Evolutionary conservation across 306 rosid species (phyloP), one percentile per base, ranked within the genome.

Genomic region (Casuarina cunninghamiana): DNA sequence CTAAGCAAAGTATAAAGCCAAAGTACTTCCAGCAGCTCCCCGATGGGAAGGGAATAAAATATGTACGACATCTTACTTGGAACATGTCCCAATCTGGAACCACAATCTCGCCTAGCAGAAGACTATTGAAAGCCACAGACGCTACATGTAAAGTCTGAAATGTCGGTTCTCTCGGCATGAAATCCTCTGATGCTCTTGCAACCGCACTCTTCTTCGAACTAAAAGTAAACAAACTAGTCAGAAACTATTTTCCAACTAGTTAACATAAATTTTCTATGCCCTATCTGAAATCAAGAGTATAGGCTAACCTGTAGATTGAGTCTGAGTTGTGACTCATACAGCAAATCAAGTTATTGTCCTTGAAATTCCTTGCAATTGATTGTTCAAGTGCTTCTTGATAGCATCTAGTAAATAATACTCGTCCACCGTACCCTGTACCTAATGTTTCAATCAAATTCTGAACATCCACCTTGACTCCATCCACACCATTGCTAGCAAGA

Each of bases 41-140:
- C 62, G 71, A n/a, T 49, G 41, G 67, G 38, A 42, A 53, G 53
- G 8, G 57, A 48, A 75, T 21, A 75, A 79, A 37, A 44, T 42
- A 26, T 35, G 43, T 55, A 15, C 41, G 69, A 78, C 5, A 49
- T 73, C 84, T 86, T 82, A 92, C 97, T 7, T 87, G 91, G 79
- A 90, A 90, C 97, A 84, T 88, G 86, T 93, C 96, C 96, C 94
- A 90, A 74, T 93, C 96, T 15, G 93, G 91, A 71, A 86, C 92
- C 66, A 85, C 81, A 55, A 93, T 89, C 82, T 93, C 96, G 53
- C 97, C 94, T 16, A 90, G 75, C 37, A 90, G 87, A 83, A 90
- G 89, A 78, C 94, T 93, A 45, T 90, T 89, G 70, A 87, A 93
- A 19, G 93, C 85, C 42, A 90, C 97, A 16, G 93, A 79, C 6